Evolutionary conservation across 768 basidiomycete genomes (phyloP).

Genomic region (Serendipita sp.): DNA sequence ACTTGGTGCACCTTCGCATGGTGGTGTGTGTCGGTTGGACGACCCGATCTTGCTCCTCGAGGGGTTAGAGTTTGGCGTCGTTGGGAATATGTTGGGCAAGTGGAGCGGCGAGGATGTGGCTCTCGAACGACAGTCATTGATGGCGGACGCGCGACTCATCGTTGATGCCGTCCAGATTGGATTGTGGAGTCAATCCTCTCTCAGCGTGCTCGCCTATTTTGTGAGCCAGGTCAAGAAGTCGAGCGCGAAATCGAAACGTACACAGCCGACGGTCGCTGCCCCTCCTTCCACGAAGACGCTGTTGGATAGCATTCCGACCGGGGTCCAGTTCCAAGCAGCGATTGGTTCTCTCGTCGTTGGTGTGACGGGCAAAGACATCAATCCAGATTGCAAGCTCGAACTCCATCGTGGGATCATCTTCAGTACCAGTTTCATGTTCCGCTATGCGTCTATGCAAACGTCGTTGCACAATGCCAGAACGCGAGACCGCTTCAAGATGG

Average conservation of each 20-base stretch:
- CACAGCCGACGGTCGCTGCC: background rate
- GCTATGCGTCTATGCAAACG: constrained; percentile 37
- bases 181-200: constrained; percentile 46
- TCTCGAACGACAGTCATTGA: constrained; percentile 28
- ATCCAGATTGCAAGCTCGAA: constrained; percentile 47
- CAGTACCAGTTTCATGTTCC: constrained; percentile 33
- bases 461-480: constrained; percentile 10
- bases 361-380: constrained; percentile 65
- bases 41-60: constrained; percentile 40
- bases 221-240: constrained; percentile 20
- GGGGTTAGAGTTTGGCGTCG: constrained; percentile 31
- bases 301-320: constrained; percentile 33
- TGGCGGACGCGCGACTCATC: constrained; percentile 31
- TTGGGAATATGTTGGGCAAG: constrained; percentile 32
- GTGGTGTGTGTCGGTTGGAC: background rate
- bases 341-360: constrained; percentile 49
- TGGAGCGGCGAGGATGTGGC: constrained; percentile 33
- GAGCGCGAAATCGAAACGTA: constrained; percentile 16
- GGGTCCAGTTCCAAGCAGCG: constrained; percentile 39
- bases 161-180: constrained; percentile 48
- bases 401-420: constrained; percentile 55
- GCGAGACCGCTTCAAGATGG: constrained; percentile 6
- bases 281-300: constrained; percentile 12
- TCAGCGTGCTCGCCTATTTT: constrained; percentile 38
- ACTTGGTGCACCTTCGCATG: background rate